Evolutionary conservation across 1,284 basidiomycete species (phyloP), one percentile per base, ranked within the genome.

Genomic region (Vanrija humicola): DNA sequence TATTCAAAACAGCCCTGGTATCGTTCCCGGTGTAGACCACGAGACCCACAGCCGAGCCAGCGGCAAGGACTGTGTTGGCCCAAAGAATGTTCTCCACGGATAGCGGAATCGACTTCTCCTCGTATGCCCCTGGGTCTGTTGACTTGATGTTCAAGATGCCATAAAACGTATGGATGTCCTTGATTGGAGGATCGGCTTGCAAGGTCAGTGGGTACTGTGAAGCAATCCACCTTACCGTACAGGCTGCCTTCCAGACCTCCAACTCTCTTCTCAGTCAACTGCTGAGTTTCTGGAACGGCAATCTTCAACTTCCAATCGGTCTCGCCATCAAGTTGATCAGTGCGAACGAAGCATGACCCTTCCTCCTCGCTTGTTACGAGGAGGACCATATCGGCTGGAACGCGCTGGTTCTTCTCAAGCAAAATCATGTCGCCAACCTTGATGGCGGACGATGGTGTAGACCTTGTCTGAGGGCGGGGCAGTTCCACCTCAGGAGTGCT

Each of bases 1-100:
- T 99, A 66, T 99, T 99, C 89, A 99, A 92, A n/a, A 98, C 94
- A 0, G 95, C 94, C 43, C 96, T 81, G 3, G 95, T 98, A 72
- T 99, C 95, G 0, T 86, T 79, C 0, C 95, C 95, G 1, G 95
- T 98, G 71, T 98, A 98, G 6, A 96, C 82, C 5, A 98, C 86
- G 51, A 98, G 84, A 0, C 95, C 94, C 42, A 98, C 83, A 0
- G 92, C 94, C 15, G 87, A 88, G 0, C 96, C 95, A 0, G 95
- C 91, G 12, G 96, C 95, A 18, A 98, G 81, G 1, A 99, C 96
- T 0, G 96, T 98, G 72, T 98, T 98, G 0, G 95, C 86, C 95
- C 95, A 99, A 5, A 99, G 80, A 23, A 94, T 83, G 72, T 98
- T 98, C 70, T 98, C 96, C 0, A 90, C 91, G 0, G 89, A 89